A percentile compares a stretch with the other conserved stretches of the same genome.
Evolutionary conservation across 2,329 filamentous ascomycete genomes (phyloP).

Genomic region (Epichloe sibirici): DNA sequence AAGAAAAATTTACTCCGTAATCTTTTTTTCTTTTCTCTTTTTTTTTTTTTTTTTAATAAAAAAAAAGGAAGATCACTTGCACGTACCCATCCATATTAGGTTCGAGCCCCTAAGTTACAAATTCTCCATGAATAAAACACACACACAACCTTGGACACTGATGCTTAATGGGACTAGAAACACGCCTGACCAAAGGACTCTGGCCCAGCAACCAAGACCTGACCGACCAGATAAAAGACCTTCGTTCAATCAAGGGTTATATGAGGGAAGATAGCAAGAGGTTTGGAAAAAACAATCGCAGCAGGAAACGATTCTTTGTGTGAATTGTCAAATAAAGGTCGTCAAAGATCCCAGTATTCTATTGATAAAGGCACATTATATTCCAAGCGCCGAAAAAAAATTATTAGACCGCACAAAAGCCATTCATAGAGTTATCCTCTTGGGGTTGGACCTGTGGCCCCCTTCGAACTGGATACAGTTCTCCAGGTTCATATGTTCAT

Average conservation of each 20-base stretch:
- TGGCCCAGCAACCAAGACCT: no score
- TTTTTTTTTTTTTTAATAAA: no score
- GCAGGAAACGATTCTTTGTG: constrained; percentile 13
- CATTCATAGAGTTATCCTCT: constrained; percentile 1
- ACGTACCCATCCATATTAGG: no score
- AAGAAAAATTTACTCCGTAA: no score
- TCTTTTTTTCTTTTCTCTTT: no score
- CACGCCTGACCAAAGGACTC: no score
- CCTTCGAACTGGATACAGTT: not conserved
- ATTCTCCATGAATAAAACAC: no score
- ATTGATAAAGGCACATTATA: constrained; percentile 21
- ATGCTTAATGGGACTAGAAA: no score
- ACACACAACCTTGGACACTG: no score
- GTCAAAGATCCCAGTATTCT: constrained; percentile 15
- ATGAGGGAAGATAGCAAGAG: not conserved
- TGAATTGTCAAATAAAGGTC: constrained; percentile 11
- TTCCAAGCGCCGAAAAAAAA: constrained; percentile 11
- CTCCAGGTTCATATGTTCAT: constrained; percentile 21
- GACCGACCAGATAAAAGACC: no score
- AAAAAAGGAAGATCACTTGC: no score
- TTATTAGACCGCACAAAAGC: constrained; percentile 6
- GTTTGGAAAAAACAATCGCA: not conserved
- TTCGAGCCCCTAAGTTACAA: no score
- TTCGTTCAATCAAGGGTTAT: not conserved
- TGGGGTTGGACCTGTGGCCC: constrained; percentile 1